Conservation (phyloP, 768 basidiomycete species). For the Boletus rufocinnamomeus region DNA sequence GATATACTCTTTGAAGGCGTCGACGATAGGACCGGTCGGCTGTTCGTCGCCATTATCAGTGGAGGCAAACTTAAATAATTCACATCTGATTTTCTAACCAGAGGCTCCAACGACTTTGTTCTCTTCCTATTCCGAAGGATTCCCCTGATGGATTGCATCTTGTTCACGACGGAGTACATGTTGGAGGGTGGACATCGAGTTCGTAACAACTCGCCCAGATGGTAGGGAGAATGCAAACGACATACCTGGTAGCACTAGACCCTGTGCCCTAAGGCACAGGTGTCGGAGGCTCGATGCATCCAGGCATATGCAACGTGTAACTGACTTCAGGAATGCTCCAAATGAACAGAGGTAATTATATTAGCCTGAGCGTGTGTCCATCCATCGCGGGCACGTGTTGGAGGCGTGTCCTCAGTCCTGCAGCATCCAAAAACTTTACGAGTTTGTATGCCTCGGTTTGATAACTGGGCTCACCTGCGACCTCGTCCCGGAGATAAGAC, state of each 20-base stretch:
- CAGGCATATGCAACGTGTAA: not conserved
- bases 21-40: not conserved
- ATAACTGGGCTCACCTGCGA: too few species aligned
- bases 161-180: not conserved
- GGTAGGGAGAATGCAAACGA: not conserved
- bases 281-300: not conserved
- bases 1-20: constrained; percentile 13
- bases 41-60: not conserved
- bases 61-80: too few species aligned
- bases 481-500: too few species aligned
- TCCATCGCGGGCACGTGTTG: not conserved
- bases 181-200: too few species aligned
- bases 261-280: not conserved
- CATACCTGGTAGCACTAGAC: not conserved
- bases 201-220: too few species aligned
- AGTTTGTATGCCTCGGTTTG: too few species aligned
- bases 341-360: too few species aligned
- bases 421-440: too few species aligned
- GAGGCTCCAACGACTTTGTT: too few species aligned
- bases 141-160: not conserved
- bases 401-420: too few species aligned
- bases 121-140: not conserved
- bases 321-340: not conserved
- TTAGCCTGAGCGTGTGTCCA: not conserved
- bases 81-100: not conserved